Base-by-base conservation (phyloP, 495 filamentous ascomycete species). In the Aspergillus ostianus region DNA sequence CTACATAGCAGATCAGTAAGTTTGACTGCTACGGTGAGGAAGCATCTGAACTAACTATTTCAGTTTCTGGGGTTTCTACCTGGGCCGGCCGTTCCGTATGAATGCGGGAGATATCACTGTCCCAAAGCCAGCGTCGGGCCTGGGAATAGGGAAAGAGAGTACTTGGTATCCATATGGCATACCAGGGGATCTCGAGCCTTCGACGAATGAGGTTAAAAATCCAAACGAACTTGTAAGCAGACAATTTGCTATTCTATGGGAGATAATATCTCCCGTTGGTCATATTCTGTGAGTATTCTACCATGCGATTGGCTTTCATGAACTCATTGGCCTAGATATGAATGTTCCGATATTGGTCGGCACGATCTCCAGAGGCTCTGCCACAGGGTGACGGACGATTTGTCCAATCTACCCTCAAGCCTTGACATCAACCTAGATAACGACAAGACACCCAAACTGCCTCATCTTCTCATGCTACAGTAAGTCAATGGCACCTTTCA, bases 391-490 rank as follows among this genome's bases (percentile, higher is more conserved):
- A 80, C 72, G 2, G 73, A 76, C 57, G 73, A 80, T 55, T 51
- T 82, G 4, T 77, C 64, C 0, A 79, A 75, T 60, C 70, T 82
- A 0, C 76, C 76, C 0, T 74, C 74, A 0, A 73, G 55, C 13
- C 68, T 82, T 5, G 62, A 79, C 32, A 68, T 82, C 45, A 67
- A 80, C 56, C 57, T 76, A 7, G 66, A 73, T 4, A 70, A 78
- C 56, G 71, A 76, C 45, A 66, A 59, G 2, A 68, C 64, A 1
- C 72, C 75, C 7, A 70, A 67, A 55, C 57, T 80, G 10, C 79
- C 80, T n/a, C 79, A 83, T 62, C 69, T 82, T 15, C 64, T 82
- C 19, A 72, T 81, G 59, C 67, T 83, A 1, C 79, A 82, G 79
- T 82, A 70, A 59, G 69, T 65, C 41, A 0, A 29, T 18, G 1